A percentile compares a stretch with the other conserved stretches of the same genome.
Conservation (phyloP, 1,284 basidiomycete species). For the Cutaneotrichosporon sp. region DNA sequence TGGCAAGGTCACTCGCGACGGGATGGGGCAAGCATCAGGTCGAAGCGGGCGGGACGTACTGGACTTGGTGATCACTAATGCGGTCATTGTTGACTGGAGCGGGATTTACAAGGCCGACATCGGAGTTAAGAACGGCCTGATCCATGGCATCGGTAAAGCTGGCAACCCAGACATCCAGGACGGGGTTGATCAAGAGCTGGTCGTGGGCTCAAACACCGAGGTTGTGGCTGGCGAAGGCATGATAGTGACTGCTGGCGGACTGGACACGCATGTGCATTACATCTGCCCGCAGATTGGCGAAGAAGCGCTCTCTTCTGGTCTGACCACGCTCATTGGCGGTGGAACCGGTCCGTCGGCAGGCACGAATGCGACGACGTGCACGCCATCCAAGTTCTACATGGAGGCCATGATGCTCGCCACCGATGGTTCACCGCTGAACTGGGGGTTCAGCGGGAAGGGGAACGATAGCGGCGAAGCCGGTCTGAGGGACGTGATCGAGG, state of each 20-base stretch:
- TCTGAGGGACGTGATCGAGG: constrained; percentile 75
- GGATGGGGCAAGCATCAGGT: constrained; percentile 89
- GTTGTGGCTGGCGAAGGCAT: constrained; percentile 86
- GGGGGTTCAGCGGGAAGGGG: constrained; percentile 88
- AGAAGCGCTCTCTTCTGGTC: constrained; percentile 57
- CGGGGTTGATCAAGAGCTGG: constrained; percentile 65
- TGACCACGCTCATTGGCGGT: constrained; percentile 85
- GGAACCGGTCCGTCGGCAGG: constrained; percentile 91
- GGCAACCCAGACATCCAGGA: constrained; percentile 96
- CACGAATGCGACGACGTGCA: constrained; percentile 92
- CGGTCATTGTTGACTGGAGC: constrained; percentile 88
- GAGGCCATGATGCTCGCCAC: constrained; percentile 81
- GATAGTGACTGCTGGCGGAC: constrained; percentile 86
- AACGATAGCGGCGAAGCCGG: constrained; percentile 73
- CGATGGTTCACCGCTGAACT: constrained; percentile 84
- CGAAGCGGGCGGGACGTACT: constrained; percentile 64
- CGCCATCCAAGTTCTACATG: constrained; percentile 81
- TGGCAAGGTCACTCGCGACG: constrained; percentile 89
- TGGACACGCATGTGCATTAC: constrained; percentile 89
- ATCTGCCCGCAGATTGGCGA: constrained; percentile 85
- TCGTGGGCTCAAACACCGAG: constrained; percentile 84
- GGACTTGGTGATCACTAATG: constrained; percentile 92
- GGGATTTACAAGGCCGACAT: constrained; percentile 99
- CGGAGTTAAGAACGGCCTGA: constrained; percentile 78
- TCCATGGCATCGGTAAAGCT: constrained; percentile 88